A percentile compares a stretch with the other conserved stretches of the same genome.
phyloP scores from a whole-genome alignment of 2,329 filamentous ascomycete species.

The Ophiosphaerella korrae region DNA sequence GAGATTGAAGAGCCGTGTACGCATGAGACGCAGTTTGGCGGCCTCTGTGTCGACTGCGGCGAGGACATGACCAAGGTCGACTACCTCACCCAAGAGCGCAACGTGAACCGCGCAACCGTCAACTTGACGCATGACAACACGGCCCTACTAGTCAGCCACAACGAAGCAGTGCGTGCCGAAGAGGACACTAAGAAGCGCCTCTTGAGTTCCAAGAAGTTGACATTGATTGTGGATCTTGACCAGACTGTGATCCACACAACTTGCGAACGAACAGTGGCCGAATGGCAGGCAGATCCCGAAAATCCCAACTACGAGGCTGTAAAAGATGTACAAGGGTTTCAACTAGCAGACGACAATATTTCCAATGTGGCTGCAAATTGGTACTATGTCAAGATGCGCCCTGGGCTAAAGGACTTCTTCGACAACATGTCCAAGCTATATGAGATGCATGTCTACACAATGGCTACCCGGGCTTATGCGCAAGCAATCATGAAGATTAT shows the following conservation, averaged over 20 bases:
- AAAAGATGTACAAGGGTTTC: constrained; percentile 85
- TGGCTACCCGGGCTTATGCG: constrained; percentile 97
- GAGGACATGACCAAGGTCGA: constrained; percentile 92
- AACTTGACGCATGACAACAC: constrained; percentile 95
- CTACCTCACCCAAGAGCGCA: constrained; percentile 79
- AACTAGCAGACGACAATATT: constrained; percentile 76
- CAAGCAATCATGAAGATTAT: constrained; percentile 90
- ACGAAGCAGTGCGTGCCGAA: constrained; percentile 80
- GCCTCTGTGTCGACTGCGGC: constrained; percentile 89
- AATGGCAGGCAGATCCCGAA: constrained; percentile 87
- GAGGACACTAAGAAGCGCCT: constrained; percentile 84
- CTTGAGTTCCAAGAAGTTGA: constrained; percentile 80
- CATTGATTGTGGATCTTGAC: constrained; percentile 93
- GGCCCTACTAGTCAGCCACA: constrained; percentile 80
- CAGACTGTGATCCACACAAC: constrained; percentile 99
- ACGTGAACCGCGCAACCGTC: constrained; percentile 86
- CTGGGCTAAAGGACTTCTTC: constrained; percentile 81
- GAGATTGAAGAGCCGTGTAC: constrained; percentile 89
- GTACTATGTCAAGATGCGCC: constrained; percentile 98
- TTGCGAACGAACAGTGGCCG: constrained; percentile 92
- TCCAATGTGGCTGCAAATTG: constrained; percentile 56
- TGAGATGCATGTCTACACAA: constrained; percentile 97
- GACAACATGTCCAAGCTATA: constrained; percentile 78
- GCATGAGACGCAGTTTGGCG: constrained; percentile 89
- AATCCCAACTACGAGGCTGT: constrained; percentile 93